Base-by-base conservation (phyloP, 768 basidiomycete species). In the Daedaleopsis sinensis region DNA sequence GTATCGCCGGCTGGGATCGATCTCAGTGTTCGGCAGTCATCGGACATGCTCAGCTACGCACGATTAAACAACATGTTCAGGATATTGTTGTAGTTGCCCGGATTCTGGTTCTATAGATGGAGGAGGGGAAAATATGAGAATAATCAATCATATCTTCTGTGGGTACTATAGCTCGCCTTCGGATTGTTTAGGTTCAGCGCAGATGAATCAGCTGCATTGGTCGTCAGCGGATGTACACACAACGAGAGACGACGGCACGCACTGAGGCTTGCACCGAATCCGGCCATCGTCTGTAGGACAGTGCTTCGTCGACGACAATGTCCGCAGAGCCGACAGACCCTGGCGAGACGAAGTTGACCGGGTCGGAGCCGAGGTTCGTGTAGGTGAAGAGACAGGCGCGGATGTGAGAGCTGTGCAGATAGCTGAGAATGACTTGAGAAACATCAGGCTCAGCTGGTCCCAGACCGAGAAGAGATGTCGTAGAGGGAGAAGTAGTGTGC, bases 221-320 rank as follows among this genome's bases (percentile, higher is more conserved):
- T 32, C 27, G 27, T 32, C 27, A 32, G 27, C 27, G 27, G 27
- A 32, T 32, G 27, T 32, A 32, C 27, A 32, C 3, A 7, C 27
- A 7, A 32, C 27, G 3, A 32, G 27, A 32, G 27, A 32, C n/a
- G n/a, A n/a, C n/a, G 9, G 11, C 11, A 32, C 76, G 36, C 66
- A 90, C 90, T 90, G 36, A 91, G 74, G 0, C 84, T 67, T 10
- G 80, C 87, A 0, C 90, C 90, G 66, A 89, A 88, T 13, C 90
- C 90, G 54, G 78, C 79, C 43, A 92, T 84, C 0, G 78, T 73
- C 73, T 91, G 90, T 71, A 82, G 85, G n/a, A 79, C 70, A 3
- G 74, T 64, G 3, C 72, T 72, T 89, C 88, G 49, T 84, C 70
- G 15, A 92, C 73, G 44, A 79, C 78, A 55, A 91, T 90, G 68